Evolutionary conservation across 139 green algal genomes (phyloP).

Genomic region (Haematococcus sp.): DNA sequence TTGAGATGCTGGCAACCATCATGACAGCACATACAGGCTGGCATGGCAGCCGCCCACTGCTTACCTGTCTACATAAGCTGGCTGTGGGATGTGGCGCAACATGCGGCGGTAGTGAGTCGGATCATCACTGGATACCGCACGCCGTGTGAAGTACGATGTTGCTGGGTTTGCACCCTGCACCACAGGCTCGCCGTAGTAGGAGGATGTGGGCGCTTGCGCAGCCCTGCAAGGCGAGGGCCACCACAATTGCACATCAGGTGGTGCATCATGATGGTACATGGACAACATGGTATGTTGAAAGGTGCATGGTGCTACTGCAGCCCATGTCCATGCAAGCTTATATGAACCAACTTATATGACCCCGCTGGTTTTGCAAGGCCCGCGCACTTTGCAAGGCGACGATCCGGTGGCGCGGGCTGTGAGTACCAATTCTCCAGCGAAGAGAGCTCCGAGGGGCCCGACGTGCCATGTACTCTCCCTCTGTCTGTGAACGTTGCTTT

Average conservation of each 20-base stretch:
- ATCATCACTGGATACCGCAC: neutral
- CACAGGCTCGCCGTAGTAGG: constrained; percentile 29
- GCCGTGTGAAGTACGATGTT: constrained; percentile 1
- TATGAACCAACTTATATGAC: neutral
- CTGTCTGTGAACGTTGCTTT: constrained; percentile 5
- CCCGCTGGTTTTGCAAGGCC: neutral
- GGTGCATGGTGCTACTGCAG: neutral
- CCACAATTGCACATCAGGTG: too few species aligned
- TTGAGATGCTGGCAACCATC: too few species aligned
- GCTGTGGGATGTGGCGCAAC: constrained; percentile 11
- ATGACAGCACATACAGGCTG: neutral
- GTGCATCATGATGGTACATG: neutral
- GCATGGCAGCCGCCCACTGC: neutral
- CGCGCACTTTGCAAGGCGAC: neutral
- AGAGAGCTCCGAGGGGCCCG: neutral
- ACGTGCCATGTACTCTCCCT: neutral
- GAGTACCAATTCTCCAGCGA: neutral
- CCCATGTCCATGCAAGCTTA: neutral
- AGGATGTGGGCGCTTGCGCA: neutral
- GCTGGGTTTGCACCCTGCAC: constrained; percentile 23
- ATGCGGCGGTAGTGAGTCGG: constrained; percentile 12
- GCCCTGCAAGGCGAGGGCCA: too few species aligned
- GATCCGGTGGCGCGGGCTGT: neutral
- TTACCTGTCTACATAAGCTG: constrained; percentile 21
- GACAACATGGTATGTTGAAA: neutral